Base-by-base conservation (phyloP, 768 basidiomycete species). In the Boletus edulis region DNA sequence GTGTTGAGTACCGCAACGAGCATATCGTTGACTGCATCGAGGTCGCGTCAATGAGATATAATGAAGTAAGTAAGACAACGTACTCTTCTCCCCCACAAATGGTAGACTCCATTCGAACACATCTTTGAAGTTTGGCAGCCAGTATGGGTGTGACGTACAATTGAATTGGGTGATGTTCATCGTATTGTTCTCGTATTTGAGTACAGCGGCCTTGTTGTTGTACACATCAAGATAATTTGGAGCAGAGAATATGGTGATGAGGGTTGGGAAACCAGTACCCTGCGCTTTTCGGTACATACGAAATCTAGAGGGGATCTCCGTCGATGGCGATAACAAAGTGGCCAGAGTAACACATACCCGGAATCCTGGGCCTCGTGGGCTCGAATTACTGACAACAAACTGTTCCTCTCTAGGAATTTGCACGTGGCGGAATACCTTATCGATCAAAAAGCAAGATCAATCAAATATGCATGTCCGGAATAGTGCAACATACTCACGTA, bases 81-180 rank as follows among this genome's bases (percentile, higher is more conserved):
- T 57, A 95, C 95, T 97, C 76, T 98, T 98, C 60, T 92, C 86
- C 49, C 94, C 95, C 5, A 98, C 94, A 68, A 98, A 98, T 0
- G 96, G 96, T 53, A 98, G 70, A 79, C 89, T 92, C 96, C 95
- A 98, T 12, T 94, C 96, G 68, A 98, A 98, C 31, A 93, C 94
- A 66, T 98, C 92, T 84, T 95, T 95, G 64, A 97, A 97, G 74
- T 97, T 97, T 0, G 95, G 95, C 31, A 98, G 70, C 93, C 94
- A 95, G 71, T 92, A 97, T 5, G 91, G 91, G 64, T 94, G 91
- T n/a, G 87, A 79, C 32, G 76, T 83, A 48, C 79, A 81, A 67
- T 87, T 87, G 64, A 89, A 94, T 68, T 94, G 91, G 53, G 94
- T 81, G 55, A 98, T 96, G 49, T 93, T 97, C 76, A 97, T 94